Conservation (phyloP, 2,329 filamentous ascomycete species). For the Exophiala sideris region DNA sequence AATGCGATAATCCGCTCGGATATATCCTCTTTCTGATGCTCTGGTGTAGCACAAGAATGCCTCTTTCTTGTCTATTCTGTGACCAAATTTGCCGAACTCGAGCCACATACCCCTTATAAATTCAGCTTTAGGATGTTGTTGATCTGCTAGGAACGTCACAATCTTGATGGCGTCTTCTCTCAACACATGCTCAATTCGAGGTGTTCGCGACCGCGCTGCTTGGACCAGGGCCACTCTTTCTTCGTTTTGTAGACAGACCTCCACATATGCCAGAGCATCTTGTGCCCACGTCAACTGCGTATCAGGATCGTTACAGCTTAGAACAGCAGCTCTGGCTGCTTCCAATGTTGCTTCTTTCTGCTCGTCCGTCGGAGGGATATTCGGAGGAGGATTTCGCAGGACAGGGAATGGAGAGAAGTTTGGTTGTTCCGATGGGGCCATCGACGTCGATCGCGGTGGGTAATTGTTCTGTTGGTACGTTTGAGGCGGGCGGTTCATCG, state of each 20-base stretch:
- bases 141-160: slow-evolving; percentile 81
- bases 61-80: slow-evolving; percentile 87
- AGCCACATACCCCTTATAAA: slow-evolving; percentile 97
- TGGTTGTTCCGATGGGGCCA: slow-evolving; percentile 55
- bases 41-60: slow-evolving; percentile 82
- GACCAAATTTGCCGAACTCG: slow-evolving; percentile 94
- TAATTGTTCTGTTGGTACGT: slow-evolving; percentile 38
- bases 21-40: slow-evolving; percentile 75
- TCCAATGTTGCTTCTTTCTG: slow-evolving; percentile 89
- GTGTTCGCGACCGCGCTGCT: slow-evolving; percentile 68
- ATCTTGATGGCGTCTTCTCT: slow-evolving; percentile 88
- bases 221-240: slow-evolving; percentile 60
- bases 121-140: slow-evolving; percentile 87
- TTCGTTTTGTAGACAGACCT: slow-evolving; percentile 75
- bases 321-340: slow-evolving; percentile 74
- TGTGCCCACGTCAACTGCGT: slow-evolving; percentile 97
- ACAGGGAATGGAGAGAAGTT: slow-evolving; percentile 91
- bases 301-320: slow-evolving; percentile 90
- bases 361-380: slow-evolving; percentile 89
- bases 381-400: slow-evolving; percentile 71
- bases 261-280: slow-evolving; percentile 84
- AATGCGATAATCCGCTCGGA: slow-evolving; percentile 89
- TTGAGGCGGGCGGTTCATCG: slow-evolving; percentile 5
- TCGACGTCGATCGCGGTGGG: slow-evolving; percentile 51
- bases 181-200: slow-evolving; percentile 83